These are phyloP conservation scores for Geotrichum klebahnii DNA, from an alignment of 1,139 yeast genomes.

Conservation along the genomic window DNA sequence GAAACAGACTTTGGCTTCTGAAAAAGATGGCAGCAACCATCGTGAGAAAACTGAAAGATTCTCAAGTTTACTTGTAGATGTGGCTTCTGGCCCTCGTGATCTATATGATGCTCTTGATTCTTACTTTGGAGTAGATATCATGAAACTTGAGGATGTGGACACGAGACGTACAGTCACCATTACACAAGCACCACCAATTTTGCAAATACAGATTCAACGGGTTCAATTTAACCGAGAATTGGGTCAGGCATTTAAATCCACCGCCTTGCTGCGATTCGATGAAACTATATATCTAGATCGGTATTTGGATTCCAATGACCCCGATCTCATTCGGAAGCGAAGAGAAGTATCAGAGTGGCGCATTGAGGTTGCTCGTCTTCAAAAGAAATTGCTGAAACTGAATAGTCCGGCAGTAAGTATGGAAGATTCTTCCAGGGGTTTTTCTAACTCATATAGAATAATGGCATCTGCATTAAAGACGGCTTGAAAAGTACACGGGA, in stretches of 20 bases:
- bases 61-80: constrained; percentile 73
- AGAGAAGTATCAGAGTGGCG: constrained; percentile 65
- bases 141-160: constrained; percentile 65
- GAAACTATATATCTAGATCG: constrained; percentile 80
- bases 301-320: constrained; percentile 70
- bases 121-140: constrained; percentile 72
- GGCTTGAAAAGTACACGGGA: constrained; percentile 50
- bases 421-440: constrained; percentile 47
- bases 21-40: constrained; percentile 35
- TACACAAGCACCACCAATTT: constrained; percentile 65
- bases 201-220: constrained; percentile 90
- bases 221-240: constrained; percentile 79
- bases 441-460: constrained; percentile 23
- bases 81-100: constrained; percentile 82
- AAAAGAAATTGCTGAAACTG: constrained; percentile 42
- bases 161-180: constrained; percentile 66
- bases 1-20: constrained; percentile 50
- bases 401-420: constrained; percentile 46
- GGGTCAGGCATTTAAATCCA: constrained; percentile 73
- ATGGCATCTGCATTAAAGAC: constrained; percentile 30
- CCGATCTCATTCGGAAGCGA: constrained; percentile 48
- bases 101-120: constrained; percentile 87
- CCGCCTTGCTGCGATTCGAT: constrained; percentile 75
- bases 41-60: constrained; percentile 74
- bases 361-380: constrained; percentile 47